Conservation (phyloP, 306 rosid species). For the Medicago lupulina region DNA sequence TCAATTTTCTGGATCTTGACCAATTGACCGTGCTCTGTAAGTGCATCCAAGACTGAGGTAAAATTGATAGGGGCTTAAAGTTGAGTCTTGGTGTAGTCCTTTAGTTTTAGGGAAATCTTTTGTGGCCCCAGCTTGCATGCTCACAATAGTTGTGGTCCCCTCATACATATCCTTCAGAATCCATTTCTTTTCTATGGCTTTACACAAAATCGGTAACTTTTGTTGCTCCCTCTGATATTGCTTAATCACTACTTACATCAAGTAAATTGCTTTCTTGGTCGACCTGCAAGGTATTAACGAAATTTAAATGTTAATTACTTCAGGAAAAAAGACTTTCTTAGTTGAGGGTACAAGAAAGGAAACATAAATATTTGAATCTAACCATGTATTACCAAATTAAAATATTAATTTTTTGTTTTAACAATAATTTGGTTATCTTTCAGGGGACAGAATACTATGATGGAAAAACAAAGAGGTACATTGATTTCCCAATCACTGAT, state of each 20-base stretch:
- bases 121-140: not conserved
- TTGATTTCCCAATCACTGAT: conserved; percentile 98
- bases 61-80: too few relatives aligned
- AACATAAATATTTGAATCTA: conserved; percentile 10
- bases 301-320: not conserved
- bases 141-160: not conserved
- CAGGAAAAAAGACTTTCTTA: not conserved
- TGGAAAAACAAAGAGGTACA: conserved; percentile 91
- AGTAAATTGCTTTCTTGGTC: not conserved
- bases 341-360: not conserved
- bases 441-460: conserved; percentile 96
- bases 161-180: not conserved
- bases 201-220: not conserved
- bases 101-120: not conserved
- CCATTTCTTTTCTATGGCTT: not conserved
- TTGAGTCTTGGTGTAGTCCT: not conserved
- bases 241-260: not conserved
- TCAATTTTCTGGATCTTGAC: too few relatives aligned
- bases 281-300: not conserved
- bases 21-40: too few relatives aligned
- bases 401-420: conserved; percentile 13
- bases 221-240: not conserved
- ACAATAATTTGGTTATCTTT: conserved; percentile 34
- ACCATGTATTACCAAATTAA: conserved; percentile 10
- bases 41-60: too few relatives aligned